Evolutionary conservation across 306 rosid genomes (phyloP).

Genomic region (Pueraria montana): DNA sequence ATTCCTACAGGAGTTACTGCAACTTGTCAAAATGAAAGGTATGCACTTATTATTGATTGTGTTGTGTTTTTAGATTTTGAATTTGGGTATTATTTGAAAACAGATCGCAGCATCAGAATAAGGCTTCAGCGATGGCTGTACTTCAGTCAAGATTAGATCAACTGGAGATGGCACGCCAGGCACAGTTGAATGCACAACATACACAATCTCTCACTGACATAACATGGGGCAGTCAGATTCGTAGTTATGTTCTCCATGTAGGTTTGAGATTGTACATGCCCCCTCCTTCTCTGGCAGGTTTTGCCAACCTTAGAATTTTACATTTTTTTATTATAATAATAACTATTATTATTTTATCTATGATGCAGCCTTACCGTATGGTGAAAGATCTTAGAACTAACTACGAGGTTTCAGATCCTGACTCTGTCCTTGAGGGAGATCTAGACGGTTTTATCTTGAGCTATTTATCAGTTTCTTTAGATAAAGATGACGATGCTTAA

Average conservation of each 20-base stretch:
- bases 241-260: constrained; percentile 96
- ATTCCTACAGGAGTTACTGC: constrained; percentile 94
- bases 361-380: constrained; percentile 92
- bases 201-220: constrained; percentile 94
- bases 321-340: constrained; percentile 21
- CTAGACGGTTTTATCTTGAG: constrained; percentile 85
- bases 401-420: constrained; percentile 93
- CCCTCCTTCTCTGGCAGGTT: constrained; percentile 5
- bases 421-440: constrained; percentile 92
- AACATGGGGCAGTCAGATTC: constrained; percentile 97
- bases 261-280: constrained; percentile 42
- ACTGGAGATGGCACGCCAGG: constrained; percentile 91
- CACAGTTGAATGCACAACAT: constrained; percentile 82
- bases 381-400: constrained; percentile 95
- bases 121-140: constrained; percentile 96
- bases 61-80: constrained; percentile 14
- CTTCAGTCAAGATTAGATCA: constrained; percentile 94
- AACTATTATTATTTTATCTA: constrained; percentile 23
- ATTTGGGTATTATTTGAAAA: constrained; percentile 41
- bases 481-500: constrained; percentile 70
- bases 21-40: constrained; percentile 98
- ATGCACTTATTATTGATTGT: constrained; percentile 3
- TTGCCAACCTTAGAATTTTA: constrained; percentile 16
- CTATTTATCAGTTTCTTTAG: constrained; percentile 85
- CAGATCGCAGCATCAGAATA: constrained; percentile 95